Base-by-base conservation (phyloP, 345 rosid species). In the Lepidium africanum region DNA sequence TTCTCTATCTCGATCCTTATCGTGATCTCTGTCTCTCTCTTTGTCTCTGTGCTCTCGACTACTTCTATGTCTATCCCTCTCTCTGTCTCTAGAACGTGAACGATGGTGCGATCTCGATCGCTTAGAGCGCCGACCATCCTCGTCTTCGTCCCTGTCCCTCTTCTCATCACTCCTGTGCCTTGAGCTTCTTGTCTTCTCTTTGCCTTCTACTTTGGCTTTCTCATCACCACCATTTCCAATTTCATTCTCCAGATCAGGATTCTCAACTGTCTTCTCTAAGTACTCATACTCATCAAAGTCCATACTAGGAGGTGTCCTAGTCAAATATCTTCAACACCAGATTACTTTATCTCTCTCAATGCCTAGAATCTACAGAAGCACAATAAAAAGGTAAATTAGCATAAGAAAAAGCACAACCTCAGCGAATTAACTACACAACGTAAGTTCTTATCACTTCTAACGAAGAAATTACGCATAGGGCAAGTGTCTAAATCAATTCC, bases 261-360 rank as follows among this genome's bases (percentile, higher is more conserved):
- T 91, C 41, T 94, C 99, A 76, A 94, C 97, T 0, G 79, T 82
- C 69, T 86, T 88, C 85, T 94, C 99, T 71, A 91, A 71, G 81
- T 94, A 94, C 35, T 94, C 97, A 55, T 91, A 91, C 84, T 91
- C 99, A 77, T 94, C 99, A 70, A 90, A 92, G 58, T 92, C 98
- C 96, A 90, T 87, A 36, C 50, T 63, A 51, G 17, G 49, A 47
- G 46, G 50, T 51, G 40, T 45, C 71, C 73, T 39, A 23, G 16
- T 16, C 52, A 65, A 59, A 25, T 36, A 56, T 66, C 72, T 53
- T 68, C 48, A 67, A 68, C 36, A 17, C 52, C 45, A 25, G 39
- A 19, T 13, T 30, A 25, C 51, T 51, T 60, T 7, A 2, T 9
- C 60, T 7, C 3, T 5, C 60, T 43, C 48, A 60, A 52, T 43